These are phyloP conservation scores for Borovskyia barvae DNA, from an alignment of 208 protist species.

Conservation along the genomic window DNA sequence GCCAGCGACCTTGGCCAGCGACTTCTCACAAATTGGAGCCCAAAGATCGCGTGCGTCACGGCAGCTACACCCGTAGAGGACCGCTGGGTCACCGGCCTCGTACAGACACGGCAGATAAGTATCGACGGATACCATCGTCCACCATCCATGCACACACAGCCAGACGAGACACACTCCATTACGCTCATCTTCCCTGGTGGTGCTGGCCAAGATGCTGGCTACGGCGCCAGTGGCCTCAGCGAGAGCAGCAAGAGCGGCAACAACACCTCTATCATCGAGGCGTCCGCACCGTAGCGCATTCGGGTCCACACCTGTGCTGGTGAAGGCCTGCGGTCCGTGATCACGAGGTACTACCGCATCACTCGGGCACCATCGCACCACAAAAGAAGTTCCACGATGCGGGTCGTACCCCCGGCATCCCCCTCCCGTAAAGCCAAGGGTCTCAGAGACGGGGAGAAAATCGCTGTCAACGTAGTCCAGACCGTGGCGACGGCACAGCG, in stretches of 20 bases:
- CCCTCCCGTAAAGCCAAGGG: slow-evolving; percentile 21
- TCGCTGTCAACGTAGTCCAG: slow-evolving; percentile 54
- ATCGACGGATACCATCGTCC: slow-evolving; percentile 51
- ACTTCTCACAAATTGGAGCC: slow-evolving; percentile 74
- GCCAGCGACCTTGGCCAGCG: slow-evolving; percentile 65
- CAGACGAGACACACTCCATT: slow-evolving; percentile 48
- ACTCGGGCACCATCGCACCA: slow-evolving; percentile 32
- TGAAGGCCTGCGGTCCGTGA: slow-evolving; percentile 15
- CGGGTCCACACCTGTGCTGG: slow-evolving; percentile 35
- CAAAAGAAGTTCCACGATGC: neutral
- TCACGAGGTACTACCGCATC: slow-evolving; percentile 14
- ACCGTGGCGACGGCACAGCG: slow-evolving; percentile 31
- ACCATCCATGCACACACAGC: slow-evolving; percentile 55
- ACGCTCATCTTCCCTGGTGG: slow-evolving; percentile 31
- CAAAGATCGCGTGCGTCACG: slow-evolving; percentile 51
- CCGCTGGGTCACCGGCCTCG: neutral
- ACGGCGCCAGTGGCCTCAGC: slow-evolving; percentile 59
- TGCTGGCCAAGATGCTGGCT: slow-evolving; percentile 43
- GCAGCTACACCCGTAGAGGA: slow-evolving; percentile 38
- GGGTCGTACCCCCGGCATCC: slow-evolving; percentile 24
- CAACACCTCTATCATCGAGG: slow-evolving; percentile 44
- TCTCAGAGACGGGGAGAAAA: slow-evolving; percentile 46
- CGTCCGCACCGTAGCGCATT: slow-evolving; percentile 28
- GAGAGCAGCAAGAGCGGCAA: slow-evolving; percentile 55
- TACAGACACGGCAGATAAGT: slow-evolving; percentile 54